A percentile compares a stretch with the other conserved stretches of the same genome.
phyloP scores from a whole-genome alignment of 2,329 filamentous ascomycete species.

The Colletotrichum orchidophilum region DNA sequence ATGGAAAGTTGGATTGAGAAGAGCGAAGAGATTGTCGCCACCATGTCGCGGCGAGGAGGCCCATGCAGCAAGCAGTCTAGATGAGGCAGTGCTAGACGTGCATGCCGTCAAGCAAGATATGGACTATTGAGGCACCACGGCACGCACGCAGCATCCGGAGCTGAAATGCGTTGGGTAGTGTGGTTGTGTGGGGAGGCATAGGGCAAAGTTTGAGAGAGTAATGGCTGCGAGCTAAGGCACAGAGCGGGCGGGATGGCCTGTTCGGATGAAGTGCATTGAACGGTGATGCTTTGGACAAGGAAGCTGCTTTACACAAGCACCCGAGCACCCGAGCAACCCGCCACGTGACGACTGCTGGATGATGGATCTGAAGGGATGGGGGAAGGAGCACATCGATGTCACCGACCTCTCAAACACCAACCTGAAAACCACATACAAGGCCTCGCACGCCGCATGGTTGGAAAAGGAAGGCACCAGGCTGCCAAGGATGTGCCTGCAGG shows the following conservation, averaged over 20 bases:
- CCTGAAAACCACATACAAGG: neutral
- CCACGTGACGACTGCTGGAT: neutral
- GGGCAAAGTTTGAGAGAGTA: neutral
- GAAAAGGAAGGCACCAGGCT: constrained; percentile 8
- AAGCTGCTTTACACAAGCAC: too few relatives aligned
- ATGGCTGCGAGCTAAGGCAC: neutral
- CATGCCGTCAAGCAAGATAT: constrained; percentile 8
- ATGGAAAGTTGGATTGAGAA: neutral
- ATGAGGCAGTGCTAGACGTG: constrained; percentile 13
- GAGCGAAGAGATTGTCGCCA: constrained; percentile 18
- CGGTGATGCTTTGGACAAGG: neutral
- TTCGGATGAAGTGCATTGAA: neutral
- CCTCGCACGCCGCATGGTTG: neutral
- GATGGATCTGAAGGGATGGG: neutral
- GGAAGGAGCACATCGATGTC: neutral
- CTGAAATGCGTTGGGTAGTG: neutral
- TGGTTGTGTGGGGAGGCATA: too few relatives aligned
- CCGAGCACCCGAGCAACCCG: neutral
- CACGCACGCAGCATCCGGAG: neutral
- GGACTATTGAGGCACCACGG: neutral
- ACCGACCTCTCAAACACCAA: neutral
- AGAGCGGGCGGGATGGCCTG: neutral
- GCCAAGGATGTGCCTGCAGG: neutral
- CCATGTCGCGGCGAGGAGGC: constrained; percentile 21
- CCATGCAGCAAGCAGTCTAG: constrained; percentile 26